These are phyloP conservation scores for Peronosclerospora sorghi DNA, from an alignment of 352 stramenopile species.

Conservation along the genomic window DNA sequence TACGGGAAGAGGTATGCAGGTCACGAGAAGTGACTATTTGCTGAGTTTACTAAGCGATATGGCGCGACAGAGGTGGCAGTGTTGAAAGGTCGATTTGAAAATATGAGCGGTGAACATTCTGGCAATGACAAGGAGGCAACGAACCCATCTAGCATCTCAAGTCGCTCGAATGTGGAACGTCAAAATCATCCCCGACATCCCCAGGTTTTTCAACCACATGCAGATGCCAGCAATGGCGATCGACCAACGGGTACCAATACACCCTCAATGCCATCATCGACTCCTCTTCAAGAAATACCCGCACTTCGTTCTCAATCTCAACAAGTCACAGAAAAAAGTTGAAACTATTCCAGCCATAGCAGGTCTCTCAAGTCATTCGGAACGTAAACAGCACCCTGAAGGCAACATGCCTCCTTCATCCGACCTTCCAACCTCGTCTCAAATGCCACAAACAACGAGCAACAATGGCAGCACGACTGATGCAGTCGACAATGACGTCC, in stretches of 20 bases:
- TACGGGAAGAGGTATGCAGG: constrained; percentile 59
- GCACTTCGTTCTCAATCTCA: neutral
- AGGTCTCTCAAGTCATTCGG: neutral
- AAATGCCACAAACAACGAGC: neutral
- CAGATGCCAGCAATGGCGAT: constrained; percentile 8
- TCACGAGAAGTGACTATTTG: constrained; percentile 54
- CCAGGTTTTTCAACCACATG: constrained; percentile 22
- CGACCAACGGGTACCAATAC: constrained; percentile 1
- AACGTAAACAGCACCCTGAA: constrained; percentile 4
- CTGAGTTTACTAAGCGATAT: constrained; percentile 54
- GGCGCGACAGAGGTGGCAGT: constrained; percentile 30
- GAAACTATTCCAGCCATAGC: neutral
- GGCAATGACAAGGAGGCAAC: neutral
- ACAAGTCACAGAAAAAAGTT: constrained; percentile 1
- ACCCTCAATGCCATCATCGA: neutral
- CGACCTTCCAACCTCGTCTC: constrained; percentile 2
- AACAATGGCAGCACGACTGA: neutral
- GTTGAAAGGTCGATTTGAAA: constrained; percentile 24
- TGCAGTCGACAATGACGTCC: constrained; percentile 1
- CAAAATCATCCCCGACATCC: constrained; percentile 18
- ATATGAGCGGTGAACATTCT: constrained; percentile 1
- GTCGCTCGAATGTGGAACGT: constrained; percentile 9
- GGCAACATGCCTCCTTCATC: constrained; percentile 3
- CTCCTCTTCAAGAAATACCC: constrained; percentile 1
- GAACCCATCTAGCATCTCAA: constrained; percentile 1